Conservation (phyloP, 2,329 filamentous ascomycete genomes). For the Apiospora hydei region DNA sequence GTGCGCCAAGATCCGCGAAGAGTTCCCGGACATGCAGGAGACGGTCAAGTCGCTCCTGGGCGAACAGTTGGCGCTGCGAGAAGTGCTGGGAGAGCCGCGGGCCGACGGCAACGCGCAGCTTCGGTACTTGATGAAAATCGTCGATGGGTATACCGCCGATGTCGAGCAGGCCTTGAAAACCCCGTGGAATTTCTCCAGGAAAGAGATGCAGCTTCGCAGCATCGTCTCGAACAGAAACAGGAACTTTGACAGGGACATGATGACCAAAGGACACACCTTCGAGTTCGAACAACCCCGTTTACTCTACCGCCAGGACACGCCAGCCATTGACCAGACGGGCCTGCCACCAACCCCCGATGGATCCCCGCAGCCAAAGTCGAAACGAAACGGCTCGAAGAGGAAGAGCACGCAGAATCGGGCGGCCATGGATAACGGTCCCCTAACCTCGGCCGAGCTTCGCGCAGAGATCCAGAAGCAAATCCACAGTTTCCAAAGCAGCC, state of each 20-base stretch:
- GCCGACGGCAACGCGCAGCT: conserved; percentile 33
- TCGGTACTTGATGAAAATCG: conserved; percentile 37
- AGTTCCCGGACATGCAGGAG: conserved; percentile 36
- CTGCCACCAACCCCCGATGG: not conserved
- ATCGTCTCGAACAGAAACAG: conserved; percentile 28
- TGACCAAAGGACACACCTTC: conserved; percentile 15
- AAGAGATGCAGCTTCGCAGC: conserved; percentile 37
- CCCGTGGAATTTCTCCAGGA: conserved; percentile 34
- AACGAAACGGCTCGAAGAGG: not conserved
- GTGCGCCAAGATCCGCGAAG: conserved; percentile 33
- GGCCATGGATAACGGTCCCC: not conserved
- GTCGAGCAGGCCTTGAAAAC: conserved; percentile 33
- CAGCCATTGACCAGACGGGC: not conserved
- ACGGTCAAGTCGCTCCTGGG: conserved; percentile 35
- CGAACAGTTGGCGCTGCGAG: conserved; percentile 27
- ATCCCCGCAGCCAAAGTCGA: not conserved
- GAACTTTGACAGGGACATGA: conserved; percentile 12
- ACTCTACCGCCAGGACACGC: not conserved
- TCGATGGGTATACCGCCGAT: conserved; percentile 35
- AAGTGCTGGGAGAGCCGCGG: conserved; percentile 38
- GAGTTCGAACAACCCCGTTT: conserved; percentile 14
- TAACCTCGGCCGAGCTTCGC: conserved; percentile 27
- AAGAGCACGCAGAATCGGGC: not conserved
- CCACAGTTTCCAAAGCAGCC: conserved; percentile 37
- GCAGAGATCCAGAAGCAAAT: conserved; percentile 39